These are phyloP conservation scores for Grigorovia yakushimaensis DNA, from an alignment of 805 yeast species.

Conservation along the genomic window DNA sequence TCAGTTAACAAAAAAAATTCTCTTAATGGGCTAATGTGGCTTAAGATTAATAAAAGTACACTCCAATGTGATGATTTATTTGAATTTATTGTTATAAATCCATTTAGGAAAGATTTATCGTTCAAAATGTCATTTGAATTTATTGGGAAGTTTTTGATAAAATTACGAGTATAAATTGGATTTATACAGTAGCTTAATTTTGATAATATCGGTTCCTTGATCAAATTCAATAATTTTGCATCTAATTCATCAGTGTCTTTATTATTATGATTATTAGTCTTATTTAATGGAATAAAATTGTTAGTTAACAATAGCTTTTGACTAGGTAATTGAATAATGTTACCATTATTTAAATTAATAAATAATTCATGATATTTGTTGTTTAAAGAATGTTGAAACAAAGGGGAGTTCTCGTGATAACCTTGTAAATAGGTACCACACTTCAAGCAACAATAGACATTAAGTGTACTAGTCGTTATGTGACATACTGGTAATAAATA, in stretches of 20 bases:
- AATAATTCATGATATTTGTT: conserved; percentile 5
- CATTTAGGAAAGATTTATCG: conserved; percentile 43
- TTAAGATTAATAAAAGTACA: conserved; percentile 44
- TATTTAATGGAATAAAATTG: no score
- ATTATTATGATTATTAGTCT: no score
- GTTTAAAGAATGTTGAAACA: conserved; percentile 48
- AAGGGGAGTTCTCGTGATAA: conserved; percentile 51
- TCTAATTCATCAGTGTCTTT: no score
- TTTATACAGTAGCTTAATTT: conserved; percentile 6
- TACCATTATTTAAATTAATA: conserved; percentile 8
- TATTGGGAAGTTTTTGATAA: conserved; percentile 29
- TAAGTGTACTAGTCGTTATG: conserved; percentile 47
- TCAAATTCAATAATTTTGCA: no score
- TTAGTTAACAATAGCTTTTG: neutral
- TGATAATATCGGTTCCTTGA: neutral
- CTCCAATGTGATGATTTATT: conserved; percentile 47
- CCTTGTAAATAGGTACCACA: conserved; percentile 74
- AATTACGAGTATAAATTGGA: conserved; percentile 38
- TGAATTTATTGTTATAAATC: conserved; percentile 52
- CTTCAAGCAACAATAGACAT: conserved; percentile 60
- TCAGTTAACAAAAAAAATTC: conserved; percentile 32
- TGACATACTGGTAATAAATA: conserved; percentile 62
- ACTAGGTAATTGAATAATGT: neutral
- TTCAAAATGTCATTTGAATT: conserved; percentile 34
- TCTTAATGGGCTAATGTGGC: conserved; percentile 45